Percentiles rank a stretch among this genome's conserved stretches.
Conservation (phyloP, 192 early-diverging fungal genomes). For the Martensiomyces pterosporus region DNA sequence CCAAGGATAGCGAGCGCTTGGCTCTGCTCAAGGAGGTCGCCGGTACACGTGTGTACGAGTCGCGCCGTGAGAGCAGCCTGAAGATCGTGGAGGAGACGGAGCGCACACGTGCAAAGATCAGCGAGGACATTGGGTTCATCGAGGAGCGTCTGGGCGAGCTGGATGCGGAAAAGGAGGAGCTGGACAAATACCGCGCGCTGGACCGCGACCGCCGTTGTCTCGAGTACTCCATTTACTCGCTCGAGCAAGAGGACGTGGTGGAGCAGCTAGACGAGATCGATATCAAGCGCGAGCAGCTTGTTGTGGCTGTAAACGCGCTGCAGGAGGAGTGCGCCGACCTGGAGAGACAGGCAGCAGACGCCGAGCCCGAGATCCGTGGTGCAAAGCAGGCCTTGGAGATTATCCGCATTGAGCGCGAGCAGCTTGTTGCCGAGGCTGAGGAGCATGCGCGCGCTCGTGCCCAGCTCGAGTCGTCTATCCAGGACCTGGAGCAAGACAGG, state of each 20-base stretch:
- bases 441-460: slow-evolving; percentile 73
- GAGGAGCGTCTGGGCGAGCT: slow-evolving; percentile 84
- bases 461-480: slow-evolving; percentile 72
- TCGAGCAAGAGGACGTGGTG: slow-evolving; percentile 81
- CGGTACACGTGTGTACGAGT: slow-evolving; percentile 94
- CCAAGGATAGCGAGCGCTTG: slow-evolving; percentile 87
- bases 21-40: slow-evolving; percentile 96
- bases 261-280: slow-evolving; percentile 69
- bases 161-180: slow-evolving; percentile 90
- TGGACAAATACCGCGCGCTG: slow-evolving; percentile 80
- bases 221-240: slow-evolving; percentile 90
- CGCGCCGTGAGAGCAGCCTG: slow-evolving; percentile 79
- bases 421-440: slow-evolving; percentile 68
- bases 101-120: slow-evolving; percentile 80
- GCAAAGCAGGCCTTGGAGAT: slow-evolving; percentile 63
- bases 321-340: slow-evolving; percentile 55
- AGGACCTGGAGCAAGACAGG: slow-evolving; percentile 72
- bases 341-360: slow-evolving; percentile 48
- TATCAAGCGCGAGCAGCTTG: slow-evolving; percentile 49
- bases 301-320: slow-evolving; percentile 56
- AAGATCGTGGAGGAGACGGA: slow-evolving; percentile 90
- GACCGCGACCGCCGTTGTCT: slow-evolving; percentile 83
- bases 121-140: slow-evolving; percentile 82
- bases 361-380: slow-evolving; percentile 58
- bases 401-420: slow-evolving; percentile 62